phyloP scores from a whole-genome alignment of 1,284 basidiomycete species.

The Leccinum fuscescens region DNA sequence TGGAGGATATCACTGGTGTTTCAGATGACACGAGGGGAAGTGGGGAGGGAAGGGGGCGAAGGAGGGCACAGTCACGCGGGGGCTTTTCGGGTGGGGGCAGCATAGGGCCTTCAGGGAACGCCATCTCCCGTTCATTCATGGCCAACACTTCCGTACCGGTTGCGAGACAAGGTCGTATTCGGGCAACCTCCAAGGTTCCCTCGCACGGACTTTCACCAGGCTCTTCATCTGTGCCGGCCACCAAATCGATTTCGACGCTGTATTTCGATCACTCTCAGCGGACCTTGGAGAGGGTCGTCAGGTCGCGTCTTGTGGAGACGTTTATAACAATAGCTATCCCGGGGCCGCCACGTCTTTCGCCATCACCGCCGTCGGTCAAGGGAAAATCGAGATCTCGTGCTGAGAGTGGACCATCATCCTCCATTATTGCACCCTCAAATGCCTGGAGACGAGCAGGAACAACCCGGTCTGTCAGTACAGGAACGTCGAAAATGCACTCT shows the following conservation, averaged over 20 bases:
- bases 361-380: slow-evolving; percentile 15
- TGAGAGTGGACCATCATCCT: slow-evolving; percentile 25
- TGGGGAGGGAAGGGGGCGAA: slow-evolving; percentile 37
- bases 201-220: slow-evolving; percentile 30
- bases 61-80: slow-evolving; percentile 39
- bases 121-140: slow-evolving; percentile 19
- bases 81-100: slow-evolving; percentile 35
- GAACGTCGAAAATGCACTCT: slow-evolving; percentile 21
- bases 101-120: slow-evolving; percentile 24
- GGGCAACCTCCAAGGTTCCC: slow-evolving; percentile 53
- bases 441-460: slow-evolving; percentile 5
- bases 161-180: slow-evolving; percentile 40
- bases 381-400: slow-evolving; percentile 23
- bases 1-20: slow-evolving; percentile 42
- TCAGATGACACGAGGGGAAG: slow-evolving; percentile 31
- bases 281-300: slow-evolving; percentile 64
- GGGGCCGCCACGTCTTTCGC: slow-evolving; percentile 18
- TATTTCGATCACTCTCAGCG: slow-evolving; percentile 62
- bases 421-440: slow-evolving; percentile 3
- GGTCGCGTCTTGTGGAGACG: slow-evolving; percentile 76
- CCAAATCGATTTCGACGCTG: slow-evolving; percentile 26
- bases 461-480: slow-evolving; percentile 12
- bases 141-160: slow-evolving; percentile 25
- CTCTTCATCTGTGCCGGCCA: slow-evolving; percentile 12
- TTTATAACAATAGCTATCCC: slow-evolving; percentile 60